These are phyloP conservation scores for Orbilia oligospora DNA, from an alignment of 2,329 filamentous ascomycete species.

Conservation along the genomic window DNA sequence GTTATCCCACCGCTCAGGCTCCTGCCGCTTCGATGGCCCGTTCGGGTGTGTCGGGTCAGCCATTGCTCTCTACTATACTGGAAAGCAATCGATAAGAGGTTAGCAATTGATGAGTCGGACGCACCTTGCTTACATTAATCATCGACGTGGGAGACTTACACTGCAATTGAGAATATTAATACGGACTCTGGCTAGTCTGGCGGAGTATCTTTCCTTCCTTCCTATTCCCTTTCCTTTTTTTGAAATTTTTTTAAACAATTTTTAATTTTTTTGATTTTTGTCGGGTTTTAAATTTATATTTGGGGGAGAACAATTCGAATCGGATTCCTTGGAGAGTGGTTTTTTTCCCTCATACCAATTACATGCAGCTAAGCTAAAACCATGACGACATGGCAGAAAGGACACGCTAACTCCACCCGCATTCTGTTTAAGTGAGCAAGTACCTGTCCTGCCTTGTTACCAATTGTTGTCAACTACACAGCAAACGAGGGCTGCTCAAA, in stretches of 20 bases:
- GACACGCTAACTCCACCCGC: constrained; percentile 29
- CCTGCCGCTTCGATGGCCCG: constrained; percentile 40
- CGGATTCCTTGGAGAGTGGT: background rate
- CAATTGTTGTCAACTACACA: too few relatives aligned
- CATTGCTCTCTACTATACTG: constrained; percentile 20
- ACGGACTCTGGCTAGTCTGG: background rate
- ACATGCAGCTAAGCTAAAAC: background rate
- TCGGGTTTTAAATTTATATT: too few relatives aligned
- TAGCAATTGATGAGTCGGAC: too few relatives aligned
- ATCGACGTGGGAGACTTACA: background rate
- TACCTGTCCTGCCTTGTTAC: background rate
- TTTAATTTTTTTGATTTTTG: background rate
- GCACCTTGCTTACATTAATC: background rate
- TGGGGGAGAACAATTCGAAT: background rate
- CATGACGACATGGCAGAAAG: constrained; percentile 39
- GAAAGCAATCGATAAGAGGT: background rate
- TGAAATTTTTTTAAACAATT: too few relatives aligned
- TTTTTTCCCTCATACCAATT: constrained; percentile 14
- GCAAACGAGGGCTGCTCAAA: too few relatives aligned
- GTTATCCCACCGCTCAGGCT: constrained; percentile 46
- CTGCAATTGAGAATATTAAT: background rate
- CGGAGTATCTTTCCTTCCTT: too few relatives aligned
- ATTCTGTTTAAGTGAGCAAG: background rate
- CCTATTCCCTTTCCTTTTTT: background rate
- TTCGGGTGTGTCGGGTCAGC: constrained; percentile 34